Base-by-base conservation (phyloP, 1,284 basidiomycete genomes). In the Neolentinus lepideus region DNA sequence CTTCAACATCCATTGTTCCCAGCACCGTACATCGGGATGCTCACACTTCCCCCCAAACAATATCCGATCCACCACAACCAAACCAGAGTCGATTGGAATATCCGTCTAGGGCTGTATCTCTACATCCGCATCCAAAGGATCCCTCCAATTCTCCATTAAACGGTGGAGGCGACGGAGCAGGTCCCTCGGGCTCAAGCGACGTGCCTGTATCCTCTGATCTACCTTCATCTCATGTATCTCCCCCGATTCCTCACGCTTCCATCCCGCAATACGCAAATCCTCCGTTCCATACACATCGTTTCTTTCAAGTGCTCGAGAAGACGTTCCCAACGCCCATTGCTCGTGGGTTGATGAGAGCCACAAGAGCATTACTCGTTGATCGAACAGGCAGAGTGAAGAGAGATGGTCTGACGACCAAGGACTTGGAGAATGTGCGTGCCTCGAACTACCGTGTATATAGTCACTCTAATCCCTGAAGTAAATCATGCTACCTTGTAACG, bases 351-450 rank as follows among this genome's bases (percentile, higher is more conserved):
- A 98, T 98, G 94, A 81, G 89, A 22, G 90, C 90, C 2, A 92
- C 92, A 11, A 78, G 91, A 52, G 85, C 85, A 0, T 72, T 97
- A 62, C 79, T 98, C 33, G 81, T 90, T 2, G 82, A 88, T 62
- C 80, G 92, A 29, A 77, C 90, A 53, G 85, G 85, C n/a, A 74
- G 80, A 61, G 90, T 96, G 4, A 77, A 80, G 56, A 74, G 83
- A 54, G 85, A 89, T 55, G 86, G 90, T 38, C 74, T 98, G 64
- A 87, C 85, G 36, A 77, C 80, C 47, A 90, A 95, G 69, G 94
- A 98, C 67, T 70, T 94, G 54, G 94, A 96, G 69, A 96, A 95
- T 69, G 93, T 95, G 69, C 59, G 89, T 80, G 2, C 50, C 27
- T 43, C 3, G 31, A 57, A 33, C 38, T 19, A 9, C 43, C 10